Percentiles rank a stretch among this genome's conserved stretches.
Conservation (phyloP, 805 yeast genomes). For the Monosporozyma unispora region DNA sequence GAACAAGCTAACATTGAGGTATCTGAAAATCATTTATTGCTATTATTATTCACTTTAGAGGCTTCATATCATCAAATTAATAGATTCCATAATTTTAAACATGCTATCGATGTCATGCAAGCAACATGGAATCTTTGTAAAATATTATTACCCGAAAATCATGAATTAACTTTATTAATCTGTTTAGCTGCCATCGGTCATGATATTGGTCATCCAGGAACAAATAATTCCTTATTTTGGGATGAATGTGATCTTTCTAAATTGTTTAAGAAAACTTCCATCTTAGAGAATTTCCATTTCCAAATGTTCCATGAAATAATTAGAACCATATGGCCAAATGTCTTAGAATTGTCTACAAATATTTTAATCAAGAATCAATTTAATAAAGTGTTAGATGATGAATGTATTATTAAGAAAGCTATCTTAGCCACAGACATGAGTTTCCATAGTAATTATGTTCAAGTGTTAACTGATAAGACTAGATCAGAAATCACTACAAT, state of each 20-base stretch:
- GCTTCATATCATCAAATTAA: slow-evolving; percentile 77
- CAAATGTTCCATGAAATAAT: slow-evolving; percentile 49
- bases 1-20: slow-evolving; percentile 10
- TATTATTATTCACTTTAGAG: slow-evolving; percentile 58
- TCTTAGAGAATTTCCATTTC: slow-evolving; percentile 76
- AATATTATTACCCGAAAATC: slow-evolving; percentile 16
- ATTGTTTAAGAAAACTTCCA: slow-evolving; percentile 54
- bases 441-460: slow-evolving; percentile 64
- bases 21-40: slow-evolving; percentile 41
- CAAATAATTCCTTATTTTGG: slow-evolving; percentile 68
- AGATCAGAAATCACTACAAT: slow-evolving; percentile 17
- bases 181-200: slow-evolving; percentile 85
- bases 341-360: slow-evolving; percentile 9
- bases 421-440: slow-evolving; percentile 93
- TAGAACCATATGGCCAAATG: slow-evolving; percentile 43
- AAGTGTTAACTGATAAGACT: slow-evolving; percentile 31
- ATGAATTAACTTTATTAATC: slow-evolving; percentile 46
- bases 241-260: slow-evolving; percentile 54
- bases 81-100: slow-evolving; percentile 91
- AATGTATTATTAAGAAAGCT: slow-evolving; percentile 17
- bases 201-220: slow-evolving; percentile 94
- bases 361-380: slow-evolving; percentile 1
- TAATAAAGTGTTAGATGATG: slow-evolving; percentile 7
- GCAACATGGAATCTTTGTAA: slow-evolving; percentile 60
- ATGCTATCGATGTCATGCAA: slow-evolving; percentile 92